Base-by-base conservation (phyloP, 805 yeast species). In the Yamadazyma akitaensis region DNA sequence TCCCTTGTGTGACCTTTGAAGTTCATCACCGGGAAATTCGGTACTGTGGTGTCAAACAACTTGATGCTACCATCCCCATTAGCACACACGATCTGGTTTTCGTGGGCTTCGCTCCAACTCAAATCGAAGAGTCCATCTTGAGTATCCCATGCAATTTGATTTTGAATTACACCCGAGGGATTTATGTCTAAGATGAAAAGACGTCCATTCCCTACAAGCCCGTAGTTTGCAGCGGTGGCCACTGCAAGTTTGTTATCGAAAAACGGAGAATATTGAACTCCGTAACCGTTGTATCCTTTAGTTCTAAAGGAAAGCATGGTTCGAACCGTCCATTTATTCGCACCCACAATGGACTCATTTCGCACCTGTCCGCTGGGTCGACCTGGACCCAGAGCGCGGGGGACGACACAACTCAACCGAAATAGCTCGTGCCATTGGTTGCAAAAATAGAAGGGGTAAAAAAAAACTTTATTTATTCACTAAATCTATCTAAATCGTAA, bases 191-290 rank as follows among this genome's bases (percentile, higher is more conserved):
- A 68, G 1, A 92, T 72, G 54, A 72, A 84, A 25, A 92, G 69
- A 54, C 88, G 77, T 5, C 99, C 99, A 64, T 92, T 92, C 2
- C 99, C 99, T 2, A 90, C 96, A 4, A 92, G 70, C 1, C 98
- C 98, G 64, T 82, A 92, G 68, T 92, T 94, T 24, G 97, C 89
- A 1, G 96, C 84, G 0, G 96, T 76, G 0, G 96, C 95, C 28
- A 89, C 92, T 0, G 96, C 97, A 18, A 92, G 59, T 58, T 88
- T 86, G 67, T 86, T 88, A 64, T 92, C 98, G 56, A 81, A 87
- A 58, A 82, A 92, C 1, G 98, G 97, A 0, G 97, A 89, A 69
- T 92, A 94, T 57, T 84, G 85, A 13, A 90, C 85, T 0, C 85
- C 84, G 61, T 88, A 88, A 13, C 97, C 97, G 60, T 89, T 85